A percentile compares a stretch with the other conserved stretches of the same genome.
Evolutionary conservation across 2,329 filamentous ascomycete species (phyloP).

Genomic region (Rugonectria rugulosa): DNA sequence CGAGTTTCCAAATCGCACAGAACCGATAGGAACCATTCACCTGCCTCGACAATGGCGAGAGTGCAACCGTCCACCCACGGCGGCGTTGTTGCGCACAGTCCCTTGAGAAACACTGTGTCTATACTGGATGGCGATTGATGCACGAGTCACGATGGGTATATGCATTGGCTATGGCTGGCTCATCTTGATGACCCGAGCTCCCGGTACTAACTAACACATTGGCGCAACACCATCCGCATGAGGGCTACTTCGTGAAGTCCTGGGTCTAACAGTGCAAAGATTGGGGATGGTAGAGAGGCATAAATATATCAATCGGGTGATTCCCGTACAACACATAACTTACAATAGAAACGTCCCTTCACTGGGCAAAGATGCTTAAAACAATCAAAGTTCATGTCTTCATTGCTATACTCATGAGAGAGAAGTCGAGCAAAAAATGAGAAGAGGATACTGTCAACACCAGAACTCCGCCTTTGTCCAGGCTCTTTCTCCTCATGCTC

Average conservation of each 20-base stretch:
- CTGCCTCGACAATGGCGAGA: neutral
- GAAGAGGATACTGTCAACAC: constrained; percentile 15
- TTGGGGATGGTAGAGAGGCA: too few species aligned
- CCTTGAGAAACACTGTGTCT: constrained; percentile 19
- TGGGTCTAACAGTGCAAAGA: too few species aligned
- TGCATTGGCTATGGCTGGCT: neutral
- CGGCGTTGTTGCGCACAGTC: constrained; percentile 23
- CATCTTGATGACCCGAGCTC: too few species aligned
- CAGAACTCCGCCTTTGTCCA: constrained; percentile 30
- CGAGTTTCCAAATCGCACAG: constrained; percentile 12
- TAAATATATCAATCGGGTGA: too few species aligned
- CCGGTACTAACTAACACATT: too few species aligned
- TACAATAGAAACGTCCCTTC: too few species aligned
- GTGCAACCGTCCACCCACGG: neutral
- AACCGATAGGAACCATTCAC: neutral
- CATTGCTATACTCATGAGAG: neutral
- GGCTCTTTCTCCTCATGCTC: constrained; percentile 24
- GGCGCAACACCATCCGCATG: too few species aligned
- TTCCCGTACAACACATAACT: too few species aligned
- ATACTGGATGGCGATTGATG: constrained; percentile 11
- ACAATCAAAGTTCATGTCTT: neutral
- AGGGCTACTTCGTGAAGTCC: too few species aligned
- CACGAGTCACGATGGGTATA: neutral
- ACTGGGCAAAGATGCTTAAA: neutral
- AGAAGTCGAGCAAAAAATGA: constrained; percentile 6